Evolutionary conservation across 2,329 filamentous ascomycete genomes (phyloP).

Genomic region (Pseudocercospora vitis): DNA sequence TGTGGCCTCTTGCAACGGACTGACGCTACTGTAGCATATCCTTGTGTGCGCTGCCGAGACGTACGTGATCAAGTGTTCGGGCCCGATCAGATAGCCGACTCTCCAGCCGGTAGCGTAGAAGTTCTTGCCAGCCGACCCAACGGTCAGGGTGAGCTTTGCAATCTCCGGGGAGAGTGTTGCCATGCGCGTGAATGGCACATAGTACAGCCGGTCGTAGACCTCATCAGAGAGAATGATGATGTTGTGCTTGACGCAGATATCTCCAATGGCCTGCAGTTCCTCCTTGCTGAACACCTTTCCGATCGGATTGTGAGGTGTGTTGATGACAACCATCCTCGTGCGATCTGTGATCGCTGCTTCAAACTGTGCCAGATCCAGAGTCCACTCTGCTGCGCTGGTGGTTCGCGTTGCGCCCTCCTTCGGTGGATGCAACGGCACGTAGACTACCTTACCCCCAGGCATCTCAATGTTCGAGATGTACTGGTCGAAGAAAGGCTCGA

Average conservation of each 20-base stretch:
- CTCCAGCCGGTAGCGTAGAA: slow-evolving; percentile 98
- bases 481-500: slow-evolving; percentile 99
- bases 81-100: slow-evolving; percentile 92
- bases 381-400: slow-evolving; percentile 85
- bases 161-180: slow-evolving; percentile 89
- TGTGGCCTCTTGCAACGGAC: slow-evolving; percentile 88
- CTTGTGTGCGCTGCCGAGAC: slow-evolving; percentile 90
- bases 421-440: slow-evolving; percentile 92
- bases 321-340: slow-evolving; percentile 95
- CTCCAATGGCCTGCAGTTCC: slow-evolving; percentile 81
- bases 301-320: slow-evolving; percentile 89
- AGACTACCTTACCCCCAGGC: slow-evolving; percentile 91
- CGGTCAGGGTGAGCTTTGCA: slow-evolving; percentile 82
- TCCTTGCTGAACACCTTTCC: slow-evolving; percentile 89
- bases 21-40: slow-evolving; percentile 94
- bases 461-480: slow-evolving; percentile 99
- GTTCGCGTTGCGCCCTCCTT: slow-evolving; percentile 74
- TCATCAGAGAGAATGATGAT: slow-evolving; percentile 71
- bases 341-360: slow-evolving; percentile 77
- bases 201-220: slow-evolving; percentile 91
- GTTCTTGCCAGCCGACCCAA: slow-evolving; percentile 95
- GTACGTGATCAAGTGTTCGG: slow-evolving; percentile 83
- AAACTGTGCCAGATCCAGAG: slow-evolving; percentile 78
- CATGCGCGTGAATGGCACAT: slow-evolving; percentile 90
- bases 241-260: slow-evolving; percentile 86